A percentile compares a stretch with the other conserved stretches of the same genome.
Conservation (phyloP, 2,329 filamentous ascomycete genomes). For the Beauveria caledonica region DNA sequence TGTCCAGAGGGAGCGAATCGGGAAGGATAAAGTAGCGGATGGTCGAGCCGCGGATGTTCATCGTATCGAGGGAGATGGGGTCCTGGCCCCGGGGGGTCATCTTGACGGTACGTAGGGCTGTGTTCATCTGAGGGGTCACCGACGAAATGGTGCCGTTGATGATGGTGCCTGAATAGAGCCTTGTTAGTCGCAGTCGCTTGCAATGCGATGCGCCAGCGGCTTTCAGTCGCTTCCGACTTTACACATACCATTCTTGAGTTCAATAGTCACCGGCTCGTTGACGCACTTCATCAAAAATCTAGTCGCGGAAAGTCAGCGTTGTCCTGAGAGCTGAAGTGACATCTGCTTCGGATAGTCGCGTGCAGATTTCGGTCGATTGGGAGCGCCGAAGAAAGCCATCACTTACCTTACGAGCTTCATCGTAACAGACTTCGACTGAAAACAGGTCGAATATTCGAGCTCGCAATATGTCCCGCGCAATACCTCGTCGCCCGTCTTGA, state of each 20-base stretch:
- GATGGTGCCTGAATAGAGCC: conserved; percentile 63
- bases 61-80: conserved; percentile 80
- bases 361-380: conserved; percentile 15
- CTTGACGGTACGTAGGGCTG: conserved; percentile 87
- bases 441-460: not conserved
- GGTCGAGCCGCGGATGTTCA: conserved; percentile 93
- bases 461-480: conserved; percentile 6
- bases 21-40: conserved; percentile 96
- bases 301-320: conserved; percentile 21
- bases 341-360: conserved; percentile 31
- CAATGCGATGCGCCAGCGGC: not conserved
- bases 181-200: not conserved
- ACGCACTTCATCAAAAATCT: conserved; percentile 99
- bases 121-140: conserved; percentile 98
- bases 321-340: not conserved
- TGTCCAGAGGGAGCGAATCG: conserved; percentile 90
- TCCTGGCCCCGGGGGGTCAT: conserved; percentile 89
- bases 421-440: conserved; percentile 31
- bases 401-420: conserved; percentile 97
- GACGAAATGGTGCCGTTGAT: conserved; percentile 95
- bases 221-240: no score
- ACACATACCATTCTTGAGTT: conserved; percentile 88
- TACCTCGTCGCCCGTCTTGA: conserved; percentile 8
- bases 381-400: not conserved
- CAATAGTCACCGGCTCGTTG: conserved; percentile 97